phyloP scores from a whole-genome alignment of 768 basidiomycete species.

The Sporobolomyces roseus region DNA sequence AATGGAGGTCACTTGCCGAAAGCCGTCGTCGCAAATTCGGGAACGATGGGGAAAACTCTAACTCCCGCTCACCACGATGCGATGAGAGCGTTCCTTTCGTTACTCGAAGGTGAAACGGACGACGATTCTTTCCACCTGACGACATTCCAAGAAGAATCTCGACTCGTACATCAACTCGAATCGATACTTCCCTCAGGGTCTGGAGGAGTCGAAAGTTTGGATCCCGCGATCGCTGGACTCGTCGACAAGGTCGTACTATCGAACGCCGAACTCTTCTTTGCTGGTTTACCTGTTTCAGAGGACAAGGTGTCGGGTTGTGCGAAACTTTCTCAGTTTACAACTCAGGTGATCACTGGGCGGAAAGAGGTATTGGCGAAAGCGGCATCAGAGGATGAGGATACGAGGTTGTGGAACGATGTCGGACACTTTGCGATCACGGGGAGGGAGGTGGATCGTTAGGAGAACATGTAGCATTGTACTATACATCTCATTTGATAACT shows the following conservation, averaged over 20 bases:
- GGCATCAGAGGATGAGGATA: not conserved
- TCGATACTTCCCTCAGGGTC: too few species aligned
- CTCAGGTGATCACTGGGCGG: conserved; percentile 55
- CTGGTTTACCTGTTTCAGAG: conserved; percentile 13
- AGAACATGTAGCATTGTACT: too few species aligned
- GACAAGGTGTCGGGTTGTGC: not conserved
- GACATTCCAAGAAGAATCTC: conserved; percentile 49
- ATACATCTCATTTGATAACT: not conserved
- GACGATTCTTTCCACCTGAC: conserved; percentile 51
- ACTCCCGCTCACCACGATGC: conserved; percentile 52
- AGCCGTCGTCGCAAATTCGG: conserved; percentile 23
- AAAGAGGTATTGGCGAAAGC: conserved; percentile 43
- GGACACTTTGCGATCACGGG: conserved; percentile 9
- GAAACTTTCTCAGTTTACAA: conserved; percentile 55
- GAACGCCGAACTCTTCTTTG: conserved; percentile 48
- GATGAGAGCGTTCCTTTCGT: conserved; percentile 51
- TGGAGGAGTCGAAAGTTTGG: conserved; percentile 47
- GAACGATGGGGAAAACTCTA: conserved; percentile 43
- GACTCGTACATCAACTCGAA: conserved; percentile 42
- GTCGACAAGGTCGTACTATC: conserved; percentile 58
- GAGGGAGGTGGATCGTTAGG: not conserved
- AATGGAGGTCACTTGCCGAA: not conserved
- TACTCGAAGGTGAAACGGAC: conserved; percentile 55
- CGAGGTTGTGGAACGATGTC: conserved; percentile 18
- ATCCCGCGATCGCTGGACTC: conserved; percentile 56